These are phyloP conservation scores for Mycena galericulata DNA, from an alignment of 768 basidiomycete species.

Conservation along the genomic window DNA sequence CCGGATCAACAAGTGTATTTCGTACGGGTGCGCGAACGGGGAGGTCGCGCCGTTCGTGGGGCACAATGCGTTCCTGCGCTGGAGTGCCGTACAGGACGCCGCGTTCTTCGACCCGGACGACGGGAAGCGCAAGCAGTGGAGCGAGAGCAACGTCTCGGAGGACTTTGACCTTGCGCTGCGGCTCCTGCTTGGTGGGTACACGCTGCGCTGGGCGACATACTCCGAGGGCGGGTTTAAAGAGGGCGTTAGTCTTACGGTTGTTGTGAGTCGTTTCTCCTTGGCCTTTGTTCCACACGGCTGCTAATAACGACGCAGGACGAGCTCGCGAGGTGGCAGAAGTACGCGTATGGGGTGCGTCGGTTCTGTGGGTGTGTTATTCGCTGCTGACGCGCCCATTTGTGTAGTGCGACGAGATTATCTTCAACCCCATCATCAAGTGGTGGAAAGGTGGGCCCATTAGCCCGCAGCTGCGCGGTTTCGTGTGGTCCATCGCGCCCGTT, in stretches of 20 bases:
- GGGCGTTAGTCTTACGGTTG: constrained; percentile 86
- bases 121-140: constrained; percentile 76
- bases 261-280: no score
- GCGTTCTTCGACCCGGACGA: constrained; percentile 76
- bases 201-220: constrained; percentile 87
- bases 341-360: constrained; percentile 58
- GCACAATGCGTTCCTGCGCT: constrained; percentile 89
- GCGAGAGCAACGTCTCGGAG: constrained; percentile 82
- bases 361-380: not conserved
- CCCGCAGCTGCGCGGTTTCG: constrained; percentile 74
- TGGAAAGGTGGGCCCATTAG: constrained; percentile 84
- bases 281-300: not conserved
- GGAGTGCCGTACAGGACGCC: constrained; percentile 90
- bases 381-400: constrained; percentile 15
- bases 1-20: constrained; percentile 87
- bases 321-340: constrained; percentile 91
- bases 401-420: constrained; percentile 81
- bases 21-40: constrained; percentile 82
- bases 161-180: constrained; percentile 85
- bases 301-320: constrained; percentile 80
- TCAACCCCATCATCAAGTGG: constrained; percentile 87
- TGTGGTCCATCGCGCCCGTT: constrained; percentile 81
- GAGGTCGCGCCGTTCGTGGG: constrained; percentile 89
- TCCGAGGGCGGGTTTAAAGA: constrained; percentile 89
- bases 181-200: constrained; percentile 76